Conservation (phyloP, 441 rosid genomes). For the Populus trichocarpa region DNA sequence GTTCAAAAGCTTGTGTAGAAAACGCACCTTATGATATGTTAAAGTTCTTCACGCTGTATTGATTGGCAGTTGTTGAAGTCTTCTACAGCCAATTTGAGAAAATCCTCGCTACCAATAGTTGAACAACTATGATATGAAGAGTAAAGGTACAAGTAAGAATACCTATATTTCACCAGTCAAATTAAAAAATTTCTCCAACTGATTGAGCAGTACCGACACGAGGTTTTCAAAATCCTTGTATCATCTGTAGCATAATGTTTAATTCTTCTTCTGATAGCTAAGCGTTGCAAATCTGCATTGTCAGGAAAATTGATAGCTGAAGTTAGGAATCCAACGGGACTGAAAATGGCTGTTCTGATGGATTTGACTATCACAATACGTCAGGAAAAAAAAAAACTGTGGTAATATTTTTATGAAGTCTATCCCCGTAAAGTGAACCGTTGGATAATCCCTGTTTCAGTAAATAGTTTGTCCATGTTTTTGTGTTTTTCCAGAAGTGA, state of each 20-base stretch:
- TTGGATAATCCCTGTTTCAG: slow-evolving; percentile 42
- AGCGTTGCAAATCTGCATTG: slow-evolving; percentile 51
- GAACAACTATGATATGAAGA: slow-evolving; percentile 35
- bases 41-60: slow-evolving; percentile 53
- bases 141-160: slow-evolving; percentile 1
- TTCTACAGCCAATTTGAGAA: slow-evolving; percentile 61
- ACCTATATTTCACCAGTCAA: background rate
- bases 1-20: background rate
- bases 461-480: slow-evolving; percentile 48
- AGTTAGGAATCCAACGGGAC: background rate
- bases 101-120: slow-evolving; percentile 37
- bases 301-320: slow-evolving; percentile 41
- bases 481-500: slow-evolving; percentile 38
- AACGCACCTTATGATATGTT: slow-evolving; percentile 61
- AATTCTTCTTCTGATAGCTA: slow-evolving; percentile 56
- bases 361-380: slow-evolving; percentile 3
- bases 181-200: background rate
- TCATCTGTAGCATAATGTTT: slow-evolving; percentile 34
- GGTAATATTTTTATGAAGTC: slow-evolving; percentile 23
- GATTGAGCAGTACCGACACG: slow-evolving; percentile 43
- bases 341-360: background rate
- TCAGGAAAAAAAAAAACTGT: slow-evolving; percentile 30
- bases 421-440: slow-evolving; percentile 28
- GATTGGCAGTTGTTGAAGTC: slow-evolving; percentile 74
- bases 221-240: slow-evolving; percentile 52